Conservation (phyloP, 768 basidiomycete species). For the Paxillus rubicundulus region DNA sequence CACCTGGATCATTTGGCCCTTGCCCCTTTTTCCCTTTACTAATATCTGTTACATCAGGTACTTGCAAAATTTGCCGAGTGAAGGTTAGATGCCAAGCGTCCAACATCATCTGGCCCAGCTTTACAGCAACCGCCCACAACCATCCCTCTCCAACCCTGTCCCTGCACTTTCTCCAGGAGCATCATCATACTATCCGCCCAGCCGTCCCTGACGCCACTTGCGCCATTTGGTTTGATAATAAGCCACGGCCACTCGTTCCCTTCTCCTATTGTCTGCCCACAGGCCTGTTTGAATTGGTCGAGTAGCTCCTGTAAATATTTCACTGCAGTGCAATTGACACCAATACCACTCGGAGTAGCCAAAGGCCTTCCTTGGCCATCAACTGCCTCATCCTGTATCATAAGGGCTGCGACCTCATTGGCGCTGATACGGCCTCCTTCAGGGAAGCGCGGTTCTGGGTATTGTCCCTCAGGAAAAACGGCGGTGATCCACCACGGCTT, state of each 20-base stretch:
- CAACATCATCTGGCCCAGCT: conserved; percentile 53
- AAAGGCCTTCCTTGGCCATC: conserved; percentile 11
- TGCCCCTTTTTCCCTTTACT: too few relatives aligned
- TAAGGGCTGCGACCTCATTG: conserved; percentile 43
- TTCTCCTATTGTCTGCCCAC: conserved; percentile 11
- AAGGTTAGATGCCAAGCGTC: conserved; percentile 6
- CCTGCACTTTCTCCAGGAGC: conserved; percentile 20
- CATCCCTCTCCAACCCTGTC: conserved; percentile 45
- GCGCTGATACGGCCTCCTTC: conserved; percentile 28
- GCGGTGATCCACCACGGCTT: conserved; percentile 79
- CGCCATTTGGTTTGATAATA: conserved; percentile 73
- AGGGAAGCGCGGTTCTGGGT: conserved; percentile 38
- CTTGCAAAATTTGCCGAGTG: background rate
- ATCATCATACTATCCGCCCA: conserved; percentile 39
- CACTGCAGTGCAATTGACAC: conserved; percentile 70
- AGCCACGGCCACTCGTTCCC: conserved; percentile 42
- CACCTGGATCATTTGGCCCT: background rate
- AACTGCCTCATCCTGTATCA: conserved; percentile 30
- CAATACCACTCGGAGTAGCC: conserved; percentile 52
- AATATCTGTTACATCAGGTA: too few relatives aligned
- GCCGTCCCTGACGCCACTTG: conserved; percentile 31
- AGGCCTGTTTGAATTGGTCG: conserved; percentile 32
- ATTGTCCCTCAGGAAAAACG: conserved; percentile 54
- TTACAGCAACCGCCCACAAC: conserved; percentile 73
- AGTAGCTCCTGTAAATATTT: conserved; percentile 42